A percentile compares a stretch with the other conserved stretches of the same genome.
Evolutionary conservation across 441 rosid genomes (phyloP).

Genomic region (Euphorbia corollata): DNA sequence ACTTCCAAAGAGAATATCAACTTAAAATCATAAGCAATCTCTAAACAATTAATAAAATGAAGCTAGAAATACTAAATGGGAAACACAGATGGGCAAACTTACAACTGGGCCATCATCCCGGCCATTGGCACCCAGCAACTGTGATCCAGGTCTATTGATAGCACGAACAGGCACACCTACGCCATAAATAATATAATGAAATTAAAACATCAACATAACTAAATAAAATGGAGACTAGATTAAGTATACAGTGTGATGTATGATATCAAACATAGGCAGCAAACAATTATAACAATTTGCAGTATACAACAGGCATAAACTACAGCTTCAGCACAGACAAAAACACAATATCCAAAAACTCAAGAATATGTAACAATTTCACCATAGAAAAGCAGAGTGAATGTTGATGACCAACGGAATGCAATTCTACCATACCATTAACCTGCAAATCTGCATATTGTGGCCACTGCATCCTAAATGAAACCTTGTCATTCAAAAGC

Average conservation of each 20-base stretch:
- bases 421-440: constrained; percentile 59
- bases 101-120: constrained; percentile 98
- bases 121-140: constrained; percentile 83
- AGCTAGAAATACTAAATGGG: background rate
- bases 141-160: constrained; percentile 81
- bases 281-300: no score
- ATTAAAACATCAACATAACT: background rate
- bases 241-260: background rate
- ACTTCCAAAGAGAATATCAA: no score
- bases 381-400: background rate
- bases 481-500: constrained; percentile 95
- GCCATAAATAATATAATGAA: background rate
- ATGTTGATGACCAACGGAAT: constrained; percentile 1
- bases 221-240: background rate
- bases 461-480: constrained; percentile 98
- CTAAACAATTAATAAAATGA: background rate
- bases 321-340: background rate
- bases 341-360: background rate
- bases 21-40: no score
- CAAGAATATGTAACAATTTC: background rate
- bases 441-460: constrained; percentile 82
- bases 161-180: constrained; percentile 67
- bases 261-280: background rate
- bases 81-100: constrained; percentile 30
- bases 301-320: background rate